Base-by-base conservation (phyloP, 257 asterid species). In the Ophiorrhiza pumila region DNA sequence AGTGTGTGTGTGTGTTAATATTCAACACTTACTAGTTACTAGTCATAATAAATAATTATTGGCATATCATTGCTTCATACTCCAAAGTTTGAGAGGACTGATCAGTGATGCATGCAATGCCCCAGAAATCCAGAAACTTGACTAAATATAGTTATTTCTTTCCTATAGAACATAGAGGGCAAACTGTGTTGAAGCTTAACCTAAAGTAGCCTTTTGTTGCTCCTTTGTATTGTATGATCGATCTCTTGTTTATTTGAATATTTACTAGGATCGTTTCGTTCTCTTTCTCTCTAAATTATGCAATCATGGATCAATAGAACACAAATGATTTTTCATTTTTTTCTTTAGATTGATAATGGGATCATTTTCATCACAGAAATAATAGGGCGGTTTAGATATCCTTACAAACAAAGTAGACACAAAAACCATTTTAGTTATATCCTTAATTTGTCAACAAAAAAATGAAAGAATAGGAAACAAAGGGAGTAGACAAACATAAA, bases 1-100 rank as follows among this genome's bases (percentile, higher is more conserved):
- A n/a, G n/a, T n/a, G n/a, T n/a, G n/a, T n/a, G n/a, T n/a, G 5
- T 32, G 42, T 25, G 13, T 34, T 13, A 47, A 61, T 31, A 37
- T 69, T 74, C 55, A 59, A 71, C 61, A 69, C 43, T 45, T 25
- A 17, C 47, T 8, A 74, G 80, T n/a, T n/a, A n/a, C n/a, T n/a
- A n/a, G n/a, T n/a, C n/a, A n/a, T 6, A 37, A 32, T 79, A 58
- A 59, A 77, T 74, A 76, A 84, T 86, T 65, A 90, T 87, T 80
- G 76, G 63, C 76, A 71, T 69, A 88, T 90, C 91, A 90, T 88
- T 90, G 83, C 75, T 62, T 18, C 42, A 39, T 20, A 18, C 25
- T 17, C 27, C 70, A 57, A 50, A 6, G 37, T 46, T 5, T 71
- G 31, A 27, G n/a, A n/a, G n/a, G n/a, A 65, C 47, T 0, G 22